phyloP scores from a whole-genome alignment of 1,284 basidiomycete genomes.

The Stygiomarasmius scandens region DNA sequence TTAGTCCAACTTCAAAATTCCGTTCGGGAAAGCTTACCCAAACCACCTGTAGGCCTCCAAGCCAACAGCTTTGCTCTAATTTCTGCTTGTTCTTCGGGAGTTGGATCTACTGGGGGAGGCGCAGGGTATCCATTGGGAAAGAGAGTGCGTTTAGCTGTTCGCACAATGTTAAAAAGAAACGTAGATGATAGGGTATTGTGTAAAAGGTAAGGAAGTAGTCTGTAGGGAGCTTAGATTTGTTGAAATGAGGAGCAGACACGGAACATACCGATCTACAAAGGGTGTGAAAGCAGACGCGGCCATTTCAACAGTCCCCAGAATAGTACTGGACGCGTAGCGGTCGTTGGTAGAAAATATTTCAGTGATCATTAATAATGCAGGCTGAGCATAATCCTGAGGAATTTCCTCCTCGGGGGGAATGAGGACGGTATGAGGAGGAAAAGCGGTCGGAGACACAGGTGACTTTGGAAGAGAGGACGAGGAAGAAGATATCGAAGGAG shows the following conservation, averaged over 20 bases:
- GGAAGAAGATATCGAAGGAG: constrained; percentile 17
- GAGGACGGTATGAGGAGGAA: constrained; percentile 7
- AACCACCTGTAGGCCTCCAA: constrained; percentile 47
- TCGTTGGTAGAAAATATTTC: constrained; percentile 50
- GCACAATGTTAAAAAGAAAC: constrained; percentile 49
- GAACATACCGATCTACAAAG: constrained; percentile 56
- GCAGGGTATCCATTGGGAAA: constrained; percentile 84
- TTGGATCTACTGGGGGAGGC: constrained; percentile 66
- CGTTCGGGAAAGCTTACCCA: constrained; percentile 40
- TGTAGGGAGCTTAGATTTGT: constrained; percentile 23
- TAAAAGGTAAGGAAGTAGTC: constrained; percentile 67
- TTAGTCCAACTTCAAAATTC: not conserved
- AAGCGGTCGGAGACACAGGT: constrained; percentile 13
- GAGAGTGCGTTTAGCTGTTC: constrained; percentile 60
- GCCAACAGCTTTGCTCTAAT: constrained; percentile 55
- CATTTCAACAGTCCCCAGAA: constrained; percentile 41
- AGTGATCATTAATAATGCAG: constrained; percentile 46
- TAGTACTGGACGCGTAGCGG: constrained; percentile 46
- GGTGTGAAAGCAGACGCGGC: constrained; percentile 39
- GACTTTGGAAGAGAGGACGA: constrained; percentile 16
- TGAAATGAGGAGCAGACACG: not conserved
- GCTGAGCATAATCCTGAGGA: constrained; percentile 34
- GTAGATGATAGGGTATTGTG: constrained; percentile 54
- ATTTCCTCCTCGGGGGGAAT: constrained; percentile 13
- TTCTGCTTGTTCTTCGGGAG: constrained; percentile 65